Base-by-base conservation (phyloP, 2,329 filamentous ascomycete genomes). In the Trichoderma harzianum region DNA sequence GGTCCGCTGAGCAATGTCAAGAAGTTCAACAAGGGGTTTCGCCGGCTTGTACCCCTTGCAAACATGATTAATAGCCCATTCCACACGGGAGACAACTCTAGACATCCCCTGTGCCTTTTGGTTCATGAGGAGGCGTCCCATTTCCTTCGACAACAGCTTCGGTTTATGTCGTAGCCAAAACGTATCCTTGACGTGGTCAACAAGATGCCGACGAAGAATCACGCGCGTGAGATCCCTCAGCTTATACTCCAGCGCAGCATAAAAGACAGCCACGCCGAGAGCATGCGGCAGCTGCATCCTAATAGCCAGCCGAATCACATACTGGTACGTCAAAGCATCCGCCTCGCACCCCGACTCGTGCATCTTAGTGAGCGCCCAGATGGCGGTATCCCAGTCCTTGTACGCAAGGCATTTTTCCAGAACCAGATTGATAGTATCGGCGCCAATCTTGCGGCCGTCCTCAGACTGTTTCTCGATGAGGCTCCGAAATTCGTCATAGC, bases 231-330 rank as follows among this genome's bases (percentile, higher is more conserved):
- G 53, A 26, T 71, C 73, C 26, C 76, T 75, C n/a, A 82, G 76
- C 43, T 77, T 77, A 71, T 79, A 79, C 28, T 76, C 71, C 6
- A 81, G 74, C 24, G 78, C 74, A 36, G 75, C 80, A 73, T 82
- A 79, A 71, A 82, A 80, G 70, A 80, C 77, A 21, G 79, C 55
- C 39, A 77, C 76, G 47, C 78, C 79, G 1, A 82, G 76, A 26
- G 78, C 76, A 65, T 76, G 74, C 11, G 78, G 75, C 24, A 80
- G 78, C 51, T 78, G 78, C 3, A 78, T 73, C 21, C 69, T 73
- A 73, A 81, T 78, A 16, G 82, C 81, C 28, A 84, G 76, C 7
- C 76, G 72, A 71, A 84, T 81, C 61, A 87, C 80, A 14, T 78
- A 73, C 43, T 79, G 73, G 74, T 83, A 85, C 0, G 81, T 82